Evolutionary conservation across 2,329 filamentous ascomycete genomes (phyloP).

Genomic region (Juglanconis sp.): DNA sequence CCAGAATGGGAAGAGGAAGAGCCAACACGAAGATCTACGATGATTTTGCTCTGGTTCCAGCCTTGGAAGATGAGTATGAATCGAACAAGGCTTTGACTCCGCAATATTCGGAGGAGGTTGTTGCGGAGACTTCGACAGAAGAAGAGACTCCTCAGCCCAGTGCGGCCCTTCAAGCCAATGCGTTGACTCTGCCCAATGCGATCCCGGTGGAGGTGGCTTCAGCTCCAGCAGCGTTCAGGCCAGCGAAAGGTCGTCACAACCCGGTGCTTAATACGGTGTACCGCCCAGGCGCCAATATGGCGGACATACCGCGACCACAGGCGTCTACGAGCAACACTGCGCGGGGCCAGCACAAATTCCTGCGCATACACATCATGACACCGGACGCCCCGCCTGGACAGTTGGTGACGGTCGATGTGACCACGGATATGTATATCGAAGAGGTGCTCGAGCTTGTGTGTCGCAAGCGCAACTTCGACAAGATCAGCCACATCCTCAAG

Average conservation of each 20-base stretch:
- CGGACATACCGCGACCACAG: constrained; percentile 53
- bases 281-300: constrained; percentile 50
- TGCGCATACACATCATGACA: constrained; percentile 69
- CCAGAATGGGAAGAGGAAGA: constrained; percentile 60
- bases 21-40: constrained; percentile 76
- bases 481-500: constrained; percentile 75
- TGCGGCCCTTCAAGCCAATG: constrained; percentile 30
- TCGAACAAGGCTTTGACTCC: constrained; percentile 69
- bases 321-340: constrained; percentile 39
- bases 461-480: constrained; percentile 73
- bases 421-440: constrained; percentile 78
- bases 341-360: constrained; percentile 65
- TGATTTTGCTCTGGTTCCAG: constrained; percentile 76
- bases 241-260: constrained; percentile 39
- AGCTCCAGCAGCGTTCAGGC: constrained; percentile 2
- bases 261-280: constrained; percentile 61
- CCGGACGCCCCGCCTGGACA: constrained; percentile 70
- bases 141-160: constrained; percentile 48
- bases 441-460: constrained; percentile 79
- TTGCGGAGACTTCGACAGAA: constrained; percentile 34
- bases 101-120: constrained; percentile 56
- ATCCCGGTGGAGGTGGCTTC: constrained; percentile 18
- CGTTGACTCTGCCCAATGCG: constrained; percentile 37
- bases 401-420: constrained; percentile 70
- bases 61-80: constrained; percentile 62